Percentiles rank a stretch among this genome's conserved stretches.
phyloP scores from a whole-genome alignment of 768 basidiomycete species.

The Naganishia friedmannii region DNA sequence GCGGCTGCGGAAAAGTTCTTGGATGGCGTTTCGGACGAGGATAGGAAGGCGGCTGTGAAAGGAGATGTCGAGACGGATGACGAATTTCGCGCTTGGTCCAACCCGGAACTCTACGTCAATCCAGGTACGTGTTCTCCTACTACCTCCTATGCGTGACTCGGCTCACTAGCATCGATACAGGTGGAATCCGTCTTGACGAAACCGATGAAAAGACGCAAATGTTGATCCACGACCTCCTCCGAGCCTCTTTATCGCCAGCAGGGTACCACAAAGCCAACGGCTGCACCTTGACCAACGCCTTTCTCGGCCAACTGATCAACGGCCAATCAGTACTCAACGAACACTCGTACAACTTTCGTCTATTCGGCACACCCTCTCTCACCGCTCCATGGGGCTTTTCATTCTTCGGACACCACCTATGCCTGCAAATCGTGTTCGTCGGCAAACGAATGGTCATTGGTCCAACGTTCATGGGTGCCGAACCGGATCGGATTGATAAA shows the following conservation, averaged over 20 bases:
- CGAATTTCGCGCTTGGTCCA: conserved; percentile 37
- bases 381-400: conserved; percentile 42
- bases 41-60: conserved; percentile 33
- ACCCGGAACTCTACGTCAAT: conserved; percentile 45
- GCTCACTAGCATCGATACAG: conserved; percentile 7
- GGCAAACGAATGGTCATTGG: conserved; percentile 42
- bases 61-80: conserved; percentile 36
- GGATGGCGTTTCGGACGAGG: conserved; percentile 28
- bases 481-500: conserved; percentile 45
- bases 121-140: conserved; percentile 27
- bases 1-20: conserved; percentile 36
- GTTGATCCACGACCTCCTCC: conserved; percentile 38
- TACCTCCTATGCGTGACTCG: background rate
- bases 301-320: conserved; percentile 44
- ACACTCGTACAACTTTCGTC: conserved; percentile 45
- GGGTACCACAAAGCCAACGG: conserved; percentile 44
- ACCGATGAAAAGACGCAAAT: conserved; percentile 32
- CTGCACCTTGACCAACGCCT: conserved; percentile 43
- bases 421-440: conserved; percentile 43
- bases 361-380: conserved; percentile 31
- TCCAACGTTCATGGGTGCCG: conserved; percentile 46
- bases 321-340: conserved; percentile 40
- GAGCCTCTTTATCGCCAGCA: conserved; percentile 36
- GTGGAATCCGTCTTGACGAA: conserved; percentile 44
- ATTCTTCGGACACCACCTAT: conserved; percentile 48